Evolutionary conservation across 352 stramenopile genomes (phyloP), one percentile per base, ranked within the genome.

Genomic region (Albugo candida): DNA sequence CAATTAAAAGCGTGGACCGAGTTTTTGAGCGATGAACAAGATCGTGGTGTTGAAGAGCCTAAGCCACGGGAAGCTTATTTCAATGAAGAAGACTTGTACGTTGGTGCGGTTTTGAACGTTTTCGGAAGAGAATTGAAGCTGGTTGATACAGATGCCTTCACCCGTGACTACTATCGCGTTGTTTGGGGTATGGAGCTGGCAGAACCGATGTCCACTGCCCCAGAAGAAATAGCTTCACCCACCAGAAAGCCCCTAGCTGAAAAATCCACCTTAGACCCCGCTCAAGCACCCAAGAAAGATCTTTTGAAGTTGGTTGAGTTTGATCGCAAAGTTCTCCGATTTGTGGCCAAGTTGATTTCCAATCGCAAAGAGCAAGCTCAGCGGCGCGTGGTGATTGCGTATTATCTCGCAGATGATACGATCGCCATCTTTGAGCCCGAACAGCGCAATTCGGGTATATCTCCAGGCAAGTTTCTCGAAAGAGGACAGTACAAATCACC

Each of bases 401-500:
- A 81, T 45, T 86, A 83, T 58, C 63, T 89, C 42, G 75, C 66
- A 36, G 76, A 92, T 50, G 74, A 86, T 58, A 92, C 74, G 2
- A 38, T 68, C 17, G 52, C 61, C 17, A 81, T 92, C 56, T 85
- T 83, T 47, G 79, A 92, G 50, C 72, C 70, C 0, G 68, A 84
- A 48, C 48, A 69, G 47, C 71, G 69, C 54, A 92, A 89, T 59
- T 83, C 71, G 27, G 78, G 78, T 36, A 60, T 85, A 42, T 63
- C 82, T n/a, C 75, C 74, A 39, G 77, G 74, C 56, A 86, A 87
- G 47, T 92, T 89, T 56, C 70, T 92, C 34, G 78, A 92, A 48
- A 72, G 78, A 14, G 71, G 76, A 2, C 49, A 53, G 2, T 83
- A 86, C 60, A 85, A 86, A 51, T 65, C 53, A 20, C 59, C 60